These are phyloP conservation scores for Apiospora koreana DNA, from an alignment of 2,329 filamentous ascomycete genomes.

Conservation along the genomic window DNA sequence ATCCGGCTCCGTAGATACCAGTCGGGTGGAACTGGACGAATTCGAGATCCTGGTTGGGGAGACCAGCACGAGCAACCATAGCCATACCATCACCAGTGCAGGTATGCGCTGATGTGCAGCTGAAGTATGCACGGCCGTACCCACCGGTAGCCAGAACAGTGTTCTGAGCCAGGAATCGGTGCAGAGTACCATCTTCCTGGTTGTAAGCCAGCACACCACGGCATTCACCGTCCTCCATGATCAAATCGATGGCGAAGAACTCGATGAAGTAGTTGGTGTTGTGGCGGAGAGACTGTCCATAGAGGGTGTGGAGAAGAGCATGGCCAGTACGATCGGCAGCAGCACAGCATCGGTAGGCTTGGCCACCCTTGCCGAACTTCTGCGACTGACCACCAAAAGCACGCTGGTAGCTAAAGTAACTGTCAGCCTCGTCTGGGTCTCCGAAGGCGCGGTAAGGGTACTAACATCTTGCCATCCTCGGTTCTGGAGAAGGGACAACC, in stretches of 20 bases:
- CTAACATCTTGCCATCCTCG: slow-evolving; percentile 90
- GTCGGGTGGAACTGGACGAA: slow-evolving; percentile 99
- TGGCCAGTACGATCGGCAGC: slow-evolving; percentile 96
- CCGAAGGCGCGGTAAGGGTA: slow-evolving; percentile 13
- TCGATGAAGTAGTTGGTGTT: slow-evolving; percentile 99
- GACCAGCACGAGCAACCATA: slow-evolving; percentile 96
- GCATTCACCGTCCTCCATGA: slow-evolving; percentile 97
- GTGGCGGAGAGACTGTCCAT: slow-evolving; percentile 93
- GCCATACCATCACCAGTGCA: slow-evolving; percentile 99
- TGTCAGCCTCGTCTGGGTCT: slow-evolving; percentile 21
- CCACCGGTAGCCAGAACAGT: slow-evolving; percentile 96
- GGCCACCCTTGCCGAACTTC: slow-evolving; percentile 93
- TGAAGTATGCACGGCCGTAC: slow-evolving; percentile 98
- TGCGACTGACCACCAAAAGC: slow-evolving; percentile 97
- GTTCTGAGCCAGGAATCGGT: slow-evolving; percentile 95
- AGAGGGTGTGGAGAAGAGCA: slow-evolving; percentile 96
- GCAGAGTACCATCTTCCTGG: slow-evolving; percentile 96
- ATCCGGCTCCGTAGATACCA: slow-evolving; percentile 97
- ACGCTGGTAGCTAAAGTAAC: slow-evolving; percentile 78
- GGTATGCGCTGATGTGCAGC: slow-evolving; percentile 95
- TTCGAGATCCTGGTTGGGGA: slow-evolving; percentile 98
- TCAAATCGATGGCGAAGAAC: slow-evolving; percentile 94
- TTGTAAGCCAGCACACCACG: slow-evolving; percentile 97
- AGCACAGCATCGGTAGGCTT: slow-evolving; percentile 96
- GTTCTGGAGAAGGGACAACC: slow-evolving; percentile 96